Conservation (phyloP, 148 eudicot genomes). For the Vaccinium corymbosum region DNA sequence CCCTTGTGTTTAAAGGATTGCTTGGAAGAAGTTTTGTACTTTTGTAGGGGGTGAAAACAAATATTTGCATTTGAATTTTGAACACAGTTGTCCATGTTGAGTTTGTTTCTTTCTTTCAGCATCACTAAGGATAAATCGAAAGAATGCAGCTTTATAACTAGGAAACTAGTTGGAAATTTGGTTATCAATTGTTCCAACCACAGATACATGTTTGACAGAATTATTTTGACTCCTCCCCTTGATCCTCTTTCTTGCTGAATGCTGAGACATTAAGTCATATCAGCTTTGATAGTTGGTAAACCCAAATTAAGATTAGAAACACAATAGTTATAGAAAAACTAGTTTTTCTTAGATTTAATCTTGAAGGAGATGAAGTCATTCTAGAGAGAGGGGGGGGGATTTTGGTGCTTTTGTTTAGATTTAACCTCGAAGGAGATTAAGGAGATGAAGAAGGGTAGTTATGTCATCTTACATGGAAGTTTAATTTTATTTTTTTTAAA, state of each 20-base stretch:
- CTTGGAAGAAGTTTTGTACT: no score
- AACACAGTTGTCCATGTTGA: slow-evolving; percentile 29
- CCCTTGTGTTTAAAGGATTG: slow-evolving; percentile 76
- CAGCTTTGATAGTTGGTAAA: background rate
- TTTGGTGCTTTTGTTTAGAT: no score
- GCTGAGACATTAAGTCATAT: background rate
- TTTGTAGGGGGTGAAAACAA: slow-evolving; percentile 43
- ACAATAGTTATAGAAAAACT: background rate
- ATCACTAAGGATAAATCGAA: background rate
- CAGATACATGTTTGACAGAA: background rate
- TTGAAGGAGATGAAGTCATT: no score
- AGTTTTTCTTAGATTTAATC: background rate
- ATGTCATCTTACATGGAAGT: no score
- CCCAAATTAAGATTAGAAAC: background rate
- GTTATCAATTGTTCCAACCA: background rate
- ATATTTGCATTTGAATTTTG: slow-evolving; percentile 72
- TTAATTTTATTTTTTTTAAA: no score
- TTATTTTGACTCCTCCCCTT: background rate
- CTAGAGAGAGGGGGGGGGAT: no score
- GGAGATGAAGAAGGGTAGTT: no score
- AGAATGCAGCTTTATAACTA: background rate
- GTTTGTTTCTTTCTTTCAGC: background rate
- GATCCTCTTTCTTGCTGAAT: background rate
- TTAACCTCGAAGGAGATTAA: no score
- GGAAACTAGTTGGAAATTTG: background rate